Conservation (phyloP, 2,329 filamentous ascomycete genomes). For the Cladosporium sp. region DNA sequence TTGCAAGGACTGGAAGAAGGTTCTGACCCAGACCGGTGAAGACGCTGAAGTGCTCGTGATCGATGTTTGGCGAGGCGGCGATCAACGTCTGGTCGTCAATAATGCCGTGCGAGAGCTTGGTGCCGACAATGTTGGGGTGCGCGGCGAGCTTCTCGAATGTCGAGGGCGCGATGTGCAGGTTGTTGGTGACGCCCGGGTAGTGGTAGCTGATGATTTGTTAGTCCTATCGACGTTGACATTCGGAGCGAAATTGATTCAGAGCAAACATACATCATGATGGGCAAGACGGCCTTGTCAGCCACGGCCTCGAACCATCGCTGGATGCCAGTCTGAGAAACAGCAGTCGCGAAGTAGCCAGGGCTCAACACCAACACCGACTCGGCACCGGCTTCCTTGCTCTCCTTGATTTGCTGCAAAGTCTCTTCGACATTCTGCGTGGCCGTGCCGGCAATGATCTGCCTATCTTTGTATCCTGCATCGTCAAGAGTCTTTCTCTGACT, state of each 20-base stretch:
- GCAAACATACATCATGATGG: slow-evolving; percentile 51
- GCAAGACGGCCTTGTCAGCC: slow-evolving; percentile 57
- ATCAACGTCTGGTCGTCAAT: slow-evolving; percentile 62
- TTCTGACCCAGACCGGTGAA: slow-evolving; percentile 65
- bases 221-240: slow-evolving; percentile 24
- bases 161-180: slow-evolving; percentile 53
- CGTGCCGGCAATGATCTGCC: slow-evolving; percentile 61
- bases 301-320: slow-evolving; percentile 58
- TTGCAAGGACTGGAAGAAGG: slow-evolving; percentile 57
- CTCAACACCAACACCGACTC: slow-evolving; percentile 61
- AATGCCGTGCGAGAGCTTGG: slow-evolving; percentile 66
- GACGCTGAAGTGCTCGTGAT: slow-evolving; percentile 55
- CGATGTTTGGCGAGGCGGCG: slow-evolving; percentile 55
- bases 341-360: slow-evolving; percentile 61
- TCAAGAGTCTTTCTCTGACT: slow-evolving; percentile 54
- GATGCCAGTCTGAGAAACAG: slow-evolving; percentile 56
- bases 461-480: slow-evolving; percentile 52
- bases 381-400: slow-evolving; percentile 54
- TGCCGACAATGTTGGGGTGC: slow-evolving; percentile 65
- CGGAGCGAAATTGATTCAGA: too few species aligned
- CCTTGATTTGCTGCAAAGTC: slow-evolving; percentile 54
- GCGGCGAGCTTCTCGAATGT: slow-evolving; percentile 56
- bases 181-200: slow-evolving; percentile 65
- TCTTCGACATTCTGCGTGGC: slow-evolving; percentile 60
- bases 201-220: slow-evolving; percentile 42